phyloP scores from a whole-genome alignment of 1,284 basidiomycete species.

The Lignosus rhinocerotis region DNA sequence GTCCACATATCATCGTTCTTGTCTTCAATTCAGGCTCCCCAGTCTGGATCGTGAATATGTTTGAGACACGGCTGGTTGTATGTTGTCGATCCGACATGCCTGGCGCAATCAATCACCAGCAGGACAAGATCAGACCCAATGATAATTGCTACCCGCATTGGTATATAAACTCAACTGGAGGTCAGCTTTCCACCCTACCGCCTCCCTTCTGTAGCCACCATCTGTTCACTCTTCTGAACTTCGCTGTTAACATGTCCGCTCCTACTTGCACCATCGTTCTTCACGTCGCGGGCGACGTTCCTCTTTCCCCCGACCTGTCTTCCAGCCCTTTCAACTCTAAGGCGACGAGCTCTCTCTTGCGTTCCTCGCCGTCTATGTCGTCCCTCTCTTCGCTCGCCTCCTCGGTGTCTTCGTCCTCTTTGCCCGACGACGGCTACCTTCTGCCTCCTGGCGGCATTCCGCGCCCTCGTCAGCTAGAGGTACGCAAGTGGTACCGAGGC shows the following conservation, averaged over 20 bases:
- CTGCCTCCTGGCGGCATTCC: neutral
- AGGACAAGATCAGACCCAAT: no score
- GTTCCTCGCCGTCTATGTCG: neutral
- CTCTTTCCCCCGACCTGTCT: neutral
- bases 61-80: no score
- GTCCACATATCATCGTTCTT: neutral
- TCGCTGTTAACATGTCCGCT: neutral
- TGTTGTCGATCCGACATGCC: no score
- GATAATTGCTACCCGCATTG: no score
- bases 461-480: neutral
- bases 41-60: neutral
- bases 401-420: neutral
- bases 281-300: neutral
- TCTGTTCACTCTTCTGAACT: neutral
- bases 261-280: neutral
- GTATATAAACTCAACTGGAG: neutral
- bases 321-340: neutral
- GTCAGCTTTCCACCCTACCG: neutral
- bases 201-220: neutral
- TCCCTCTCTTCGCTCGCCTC: neutral
- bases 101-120: no score
- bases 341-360: no score
- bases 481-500: neutral
- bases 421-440: neutral
- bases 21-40: neutral